Conservation (phyloP, 176 grass and related monocot species). For the Avena atlantica region DNA sequence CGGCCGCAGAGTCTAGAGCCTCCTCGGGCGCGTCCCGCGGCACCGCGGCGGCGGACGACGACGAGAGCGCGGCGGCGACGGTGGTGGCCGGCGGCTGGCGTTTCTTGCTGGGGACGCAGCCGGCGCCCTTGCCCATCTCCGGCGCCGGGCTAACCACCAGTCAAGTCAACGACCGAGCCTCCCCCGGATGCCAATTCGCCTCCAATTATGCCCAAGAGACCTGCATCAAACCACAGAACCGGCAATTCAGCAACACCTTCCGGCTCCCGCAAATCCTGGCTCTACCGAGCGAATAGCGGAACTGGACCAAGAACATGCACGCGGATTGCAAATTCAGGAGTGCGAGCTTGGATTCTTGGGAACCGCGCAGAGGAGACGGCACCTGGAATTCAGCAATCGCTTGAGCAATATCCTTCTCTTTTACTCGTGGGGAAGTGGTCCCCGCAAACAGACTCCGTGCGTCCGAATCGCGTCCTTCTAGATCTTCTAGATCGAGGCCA, state of each 20-base stretch:
- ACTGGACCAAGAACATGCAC: constrained; percentile 39
- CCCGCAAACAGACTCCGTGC: too few relatives aligned
- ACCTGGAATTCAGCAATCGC: constrained; percentile 37
- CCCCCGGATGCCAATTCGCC: constrained; percentile 16
- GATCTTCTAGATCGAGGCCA: too few relatives aligned
- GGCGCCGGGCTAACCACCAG: constrained; percentile 13
- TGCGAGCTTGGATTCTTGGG: constrained; percentile 19
- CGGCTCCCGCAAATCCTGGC: constrained; percentile 32
- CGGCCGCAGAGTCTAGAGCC: constrained; percentile 2
- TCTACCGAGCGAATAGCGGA: constrained; percentile 34
- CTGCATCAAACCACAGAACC: constrained; percentile 46
- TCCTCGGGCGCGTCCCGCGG: constrained; percentile 47
- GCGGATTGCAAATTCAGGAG: constrained; percentile 21
- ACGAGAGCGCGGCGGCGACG: constrained; percentile 41
- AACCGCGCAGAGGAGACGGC: background rate
- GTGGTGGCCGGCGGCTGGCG: constrained; percentile 57
- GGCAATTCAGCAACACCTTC: constrained; percentile 40
- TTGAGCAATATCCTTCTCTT: background rate
- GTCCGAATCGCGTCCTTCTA: too few relatives aligned
- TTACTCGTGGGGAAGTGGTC: constrained; percentile 12
- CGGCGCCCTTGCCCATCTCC: constrained; percentile 86
- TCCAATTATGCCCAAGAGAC: constrained; percentile 10
- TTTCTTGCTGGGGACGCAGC: constrained; percentile 90
- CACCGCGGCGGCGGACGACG: constrained; percentile 40
- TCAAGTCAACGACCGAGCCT: constrained; percentile 13